Evolutionary conservation across 768 basidiomycete species (phyloP), one percentile per base, ranked within the genome.

Genomic region (Kwoniella dejecticola): DNA sequence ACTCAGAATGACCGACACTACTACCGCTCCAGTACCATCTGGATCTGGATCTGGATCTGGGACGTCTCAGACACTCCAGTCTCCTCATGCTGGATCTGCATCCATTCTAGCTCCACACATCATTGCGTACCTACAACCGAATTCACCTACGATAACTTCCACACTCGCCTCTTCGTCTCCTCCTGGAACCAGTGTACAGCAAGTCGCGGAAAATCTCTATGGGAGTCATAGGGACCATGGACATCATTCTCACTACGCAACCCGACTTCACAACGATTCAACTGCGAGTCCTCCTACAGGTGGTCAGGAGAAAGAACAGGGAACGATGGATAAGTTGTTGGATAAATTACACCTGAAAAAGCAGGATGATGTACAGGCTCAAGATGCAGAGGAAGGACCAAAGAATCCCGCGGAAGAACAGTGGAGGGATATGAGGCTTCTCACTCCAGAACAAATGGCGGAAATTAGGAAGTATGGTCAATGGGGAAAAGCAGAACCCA

Each of bases 301-400:
- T n/a, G n/a, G n/a, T n/a, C n/a, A 46, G 21, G 59, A 41, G 23
- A 54, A 15, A 15, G 33, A 54, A 23, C 19, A 21, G 15, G 36
- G 40, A 21, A 27, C 23, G 4, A 38, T 74, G 53, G 59, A 52
- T 3, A 57, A 62, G 47, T 15, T 67, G 11, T 23, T 71, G 62
- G 68, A 66, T 57, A 70, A 69, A 64, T 45, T 67, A 23, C 62
- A 67, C 36, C 33, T 67, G 26, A 56, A 52, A 23, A 49, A 57
- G 50, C 4, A 52, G 38, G 41, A 54, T n/a, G n/a, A n/a, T n/a
- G n/a, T n/a, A n/a, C n/a, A n/a, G n/a, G n/a, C n/a, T n/a, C n/a
- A n/a, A 30, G 44, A 19, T 42, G 19, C 12, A n/a, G 41, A 58
- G 8, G 52, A 60, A 24, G 17, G 41, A 19, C 36, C n/a, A 10